Evolutionary conservation across 2,329 filamentous ascomycete species (phyloP), one percentile per base, ranked within the genome.

Genomic region (Colletotrichum theobromicola): DNA sequence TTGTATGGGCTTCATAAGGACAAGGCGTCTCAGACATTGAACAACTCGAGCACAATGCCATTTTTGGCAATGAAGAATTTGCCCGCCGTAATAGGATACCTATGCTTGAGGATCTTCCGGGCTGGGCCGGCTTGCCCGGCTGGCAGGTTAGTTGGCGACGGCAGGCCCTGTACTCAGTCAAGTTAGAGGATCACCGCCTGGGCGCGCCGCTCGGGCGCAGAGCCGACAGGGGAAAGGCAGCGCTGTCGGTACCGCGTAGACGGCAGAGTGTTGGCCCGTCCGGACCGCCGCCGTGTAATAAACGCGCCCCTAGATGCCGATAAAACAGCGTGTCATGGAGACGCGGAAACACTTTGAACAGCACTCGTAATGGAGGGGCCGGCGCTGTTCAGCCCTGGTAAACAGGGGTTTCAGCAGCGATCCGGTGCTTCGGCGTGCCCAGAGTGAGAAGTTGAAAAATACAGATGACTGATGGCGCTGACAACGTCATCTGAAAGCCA

Each of bases 351-450:
- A 62, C 55, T 71, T 55, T 50, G 42, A 58, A 21, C 35, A 64
- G 42, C 26, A 26, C 67, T 65, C 37, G 67, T 70, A 61, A 62
- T 61, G 60, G 72, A 62, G 61, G 67, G 71, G 53, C 71, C 26
- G 30, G 18, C 30, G 24, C 55, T 61, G 12, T 50, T 68, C 64
- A 61, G 64, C 55, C 69, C 67, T 65, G 61, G 71, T 62, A 21
- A 15, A n/a, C 53, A 70, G 37, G 34, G 37, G 30, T 66, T 60
- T 53, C 30, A 34, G 30, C 24, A 68, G 46, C n/a, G 50, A 65
- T 24, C 37, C 69, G 53, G 30, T 37, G 35, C 64, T 55, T 63
- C 28, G 64, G 55, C 30, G 57, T 35, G 37, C n/a, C 37, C 55
- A 18, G 18, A 24, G 50, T 18, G n/a, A 60, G 32, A 53, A 65